Base-by-base conservation (phyloP, 2,329 filamentous ascomycete species). In the Phyllosticta ampelicida region DNA sequence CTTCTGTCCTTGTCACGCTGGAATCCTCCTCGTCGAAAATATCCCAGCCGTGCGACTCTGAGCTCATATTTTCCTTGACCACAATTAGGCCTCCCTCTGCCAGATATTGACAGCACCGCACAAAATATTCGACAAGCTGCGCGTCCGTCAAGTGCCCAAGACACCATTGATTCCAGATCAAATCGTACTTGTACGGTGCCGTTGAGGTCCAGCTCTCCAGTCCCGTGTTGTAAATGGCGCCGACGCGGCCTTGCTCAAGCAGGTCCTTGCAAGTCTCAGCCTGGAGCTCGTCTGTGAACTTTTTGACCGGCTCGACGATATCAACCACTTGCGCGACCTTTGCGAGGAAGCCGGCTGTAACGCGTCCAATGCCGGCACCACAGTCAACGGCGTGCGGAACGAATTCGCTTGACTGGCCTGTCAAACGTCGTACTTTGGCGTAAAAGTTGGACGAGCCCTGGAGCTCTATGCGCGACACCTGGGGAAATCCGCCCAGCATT, bases 121-220 rank as follows among this genome's bases (percentile, higher is more conserved):
- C 64, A 16, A 96, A 72, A 66, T 86, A 95, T 1, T 74, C 74
- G 0, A 87, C 76, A 3, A 96, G 69, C 69, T 95, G 84, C 8
- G 72, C 73, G 68, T 96, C 90, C 0, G 82, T 90, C 57, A 96
- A 75, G 70, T 96, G 86, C 21, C 89, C 87, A 8, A 92, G 72
- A 71, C 90, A 96, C 90, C 91, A 96, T 71, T 96, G 91, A 55
- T 82, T 86, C 89, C 89, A 96, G 61, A 96, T 84, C 51, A 96
- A 71, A 68, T 91, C 86, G 71, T 96, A 96, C 53, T 73, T 69
- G 9, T 59, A 55, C 5, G 53, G 19, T 71, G 65, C 19, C 68
- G 65, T 6, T 71, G 67, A 0, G 70, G 70, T 51, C 89, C 89
- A 95, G 26, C 80, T 78, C 70, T 95, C 86, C 0, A 95, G 74